A percentile compares a stretch with the other conserved stretches of the same genome.
These are phyloP conservation scores for Leptographium galeiforme DNA, from an alignment of 2,329 filamentous ascomycete species.

Conservation along the genomic window DNA sequence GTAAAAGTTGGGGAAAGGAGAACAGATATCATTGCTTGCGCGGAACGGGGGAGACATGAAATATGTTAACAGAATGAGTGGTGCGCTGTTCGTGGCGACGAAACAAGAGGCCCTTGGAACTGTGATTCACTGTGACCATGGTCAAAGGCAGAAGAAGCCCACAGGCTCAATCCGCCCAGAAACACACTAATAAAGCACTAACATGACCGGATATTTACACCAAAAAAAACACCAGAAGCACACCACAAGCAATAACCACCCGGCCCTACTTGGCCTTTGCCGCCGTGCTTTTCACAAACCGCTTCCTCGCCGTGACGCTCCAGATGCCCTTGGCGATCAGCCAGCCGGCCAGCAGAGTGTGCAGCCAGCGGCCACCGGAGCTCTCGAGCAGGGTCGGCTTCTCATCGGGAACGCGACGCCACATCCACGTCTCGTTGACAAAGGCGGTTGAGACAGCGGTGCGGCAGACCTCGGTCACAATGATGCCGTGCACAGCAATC, in stretches of 20 bases:
- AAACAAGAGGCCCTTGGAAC: too few relatives aligned
- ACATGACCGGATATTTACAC: too few relatives aligned
- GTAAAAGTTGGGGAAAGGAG: neutral
- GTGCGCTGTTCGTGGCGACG: too few relatives aligned
- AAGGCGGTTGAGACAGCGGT: conserved; percentile 14
- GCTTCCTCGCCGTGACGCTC: neutral
- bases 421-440: conserved; percentile 27
- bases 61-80: too few relatives aligned
- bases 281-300: neutral
- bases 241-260: too few relatives aligned
- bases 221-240: too few relatives aligned
- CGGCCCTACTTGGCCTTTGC: neutral
- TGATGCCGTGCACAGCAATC: conserved; percentile 13
- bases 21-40: neutral
- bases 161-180: too few relatives aligned
- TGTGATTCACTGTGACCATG: too few relatives aligned
- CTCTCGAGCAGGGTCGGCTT: conserved; percentile 18
- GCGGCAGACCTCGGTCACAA: conserved; percentile 14
- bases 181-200: too few relatives aligned
- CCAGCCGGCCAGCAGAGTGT: conserved; percentile 11
- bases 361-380: conserved; percentile 17
- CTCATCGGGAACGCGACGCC: conserved; percentile 16
- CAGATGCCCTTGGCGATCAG: conserved; percentile 7
- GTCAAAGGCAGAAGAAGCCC: too few relatives aligned
- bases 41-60: neutral